Base-by-base conservation (phyloP, 768 basidiomycete species). In the Termitomyces sp. region DNA sequence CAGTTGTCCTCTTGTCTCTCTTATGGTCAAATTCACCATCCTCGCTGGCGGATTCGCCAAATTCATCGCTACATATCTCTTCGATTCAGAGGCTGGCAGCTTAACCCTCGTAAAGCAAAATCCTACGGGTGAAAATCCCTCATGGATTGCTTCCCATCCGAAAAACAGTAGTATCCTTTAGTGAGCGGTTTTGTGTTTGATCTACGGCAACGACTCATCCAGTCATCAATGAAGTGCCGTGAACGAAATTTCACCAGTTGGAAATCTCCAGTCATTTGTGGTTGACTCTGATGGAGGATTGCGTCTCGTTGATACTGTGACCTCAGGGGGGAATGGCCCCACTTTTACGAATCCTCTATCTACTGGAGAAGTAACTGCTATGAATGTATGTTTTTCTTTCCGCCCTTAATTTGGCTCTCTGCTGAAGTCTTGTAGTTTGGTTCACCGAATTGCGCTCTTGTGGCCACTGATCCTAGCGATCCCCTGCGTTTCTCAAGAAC, bases 111-210 rank as follows among this genome's bases (percentile, higher is more conserved):
- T 76, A 33, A 67, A 75, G 56, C 72, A 78, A 62, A 74, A 70
- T 5, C 73, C 74, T 10, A 78, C 79, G 0, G 80, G 78, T 1
- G 64, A 61, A 5, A 83, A 79, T 62, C 75, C 81, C 1, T 82
- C 83, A 0, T 86, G 84, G 85, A 81, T 87, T 33, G 73, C 71
- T 0, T 75, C 73, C 15, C 78, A 83, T 58, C 79, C 78, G 0
- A 73, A 73, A 42, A 81, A 86, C 66, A 69, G 71, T 30, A 83
- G 76, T 57, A 77, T 86, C 35, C 71, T 86, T 52, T 85, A 85
- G 84, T 85, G 57, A 47, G 82, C 48, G n/a, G 42, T 45, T 33
- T 38, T 15, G 8, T 10, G 10, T 10, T 35, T 37, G 35, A 23
- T 21, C 14, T 50, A 33, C 9, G 31, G 31, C 17, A 17, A 28